Conservation (phyloP, 345 rosid species). For the Moricandia moricandioides region DNA sequence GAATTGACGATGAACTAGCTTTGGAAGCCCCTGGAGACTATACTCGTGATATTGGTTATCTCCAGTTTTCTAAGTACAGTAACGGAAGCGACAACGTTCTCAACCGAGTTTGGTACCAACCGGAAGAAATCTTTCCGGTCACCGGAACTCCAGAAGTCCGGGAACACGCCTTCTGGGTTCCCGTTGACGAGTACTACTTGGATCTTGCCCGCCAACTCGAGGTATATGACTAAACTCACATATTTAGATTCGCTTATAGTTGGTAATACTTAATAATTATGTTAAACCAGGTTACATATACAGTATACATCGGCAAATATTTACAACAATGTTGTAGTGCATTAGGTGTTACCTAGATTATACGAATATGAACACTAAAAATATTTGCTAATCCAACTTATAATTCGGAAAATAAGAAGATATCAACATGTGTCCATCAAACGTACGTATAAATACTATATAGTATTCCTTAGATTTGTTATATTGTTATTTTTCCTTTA, state of each 20-base stretch:
- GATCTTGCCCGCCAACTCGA: conserved; percentile 42
- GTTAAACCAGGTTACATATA: too few relatives aligned
- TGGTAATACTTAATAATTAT: too few relatives aligned
- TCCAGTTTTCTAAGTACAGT: conserved; percentile 42
- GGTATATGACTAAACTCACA: conserved; percentile 35
- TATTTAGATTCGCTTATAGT: background rate
- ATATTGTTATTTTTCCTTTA: background rate
- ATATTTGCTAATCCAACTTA: background rate
- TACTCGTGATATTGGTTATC: conserved; percentile 59
- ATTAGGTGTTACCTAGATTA: background rate
- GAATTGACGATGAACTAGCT: conserved; percentile 48
- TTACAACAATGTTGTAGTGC: background rate
- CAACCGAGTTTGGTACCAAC: conserved; percentile 72
- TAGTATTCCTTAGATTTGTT: too few relatives aligned
- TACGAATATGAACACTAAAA: background rate
- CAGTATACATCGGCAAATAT: background rate
- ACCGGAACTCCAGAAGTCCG: conserved; percentile 66
- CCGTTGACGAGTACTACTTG: conserved; percentile 50
- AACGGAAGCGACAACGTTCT: conserved; percentile 44
- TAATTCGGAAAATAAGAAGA: background rate
- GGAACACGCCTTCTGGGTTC: conserved; percentile 62
- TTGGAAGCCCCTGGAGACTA: conserved; percentile 68
- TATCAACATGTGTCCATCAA: background rate
- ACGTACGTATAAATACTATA: background rate
- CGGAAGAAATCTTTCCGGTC: conserved; percentile 68